These are phyloP conservation scores for Plasmodium inui DNA, from an alignment of 169 alveolate species.

Conservation along the genomic window DNA sequence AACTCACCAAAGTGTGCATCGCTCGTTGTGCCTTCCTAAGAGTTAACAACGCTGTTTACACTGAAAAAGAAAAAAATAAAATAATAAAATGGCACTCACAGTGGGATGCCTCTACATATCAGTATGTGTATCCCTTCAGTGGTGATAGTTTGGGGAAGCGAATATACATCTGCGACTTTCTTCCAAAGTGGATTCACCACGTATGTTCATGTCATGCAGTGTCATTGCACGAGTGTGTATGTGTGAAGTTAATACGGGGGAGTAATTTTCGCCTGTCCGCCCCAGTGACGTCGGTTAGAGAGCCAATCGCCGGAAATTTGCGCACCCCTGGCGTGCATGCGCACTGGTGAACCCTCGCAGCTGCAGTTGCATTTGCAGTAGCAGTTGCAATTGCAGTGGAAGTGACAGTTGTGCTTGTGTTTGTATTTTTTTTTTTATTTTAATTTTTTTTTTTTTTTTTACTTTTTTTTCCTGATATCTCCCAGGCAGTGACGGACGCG, in stretches of 20 bases:
- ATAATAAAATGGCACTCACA: neutral
- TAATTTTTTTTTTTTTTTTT: neutral
- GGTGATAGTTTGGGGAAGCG: neutral
- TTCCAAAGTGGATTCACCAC: neutral
- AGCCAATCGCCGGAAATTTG: neutral
- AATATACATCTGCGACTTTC: neutral
- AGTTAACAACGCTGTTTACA: neutral
- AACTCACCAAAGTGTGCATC: neutral
- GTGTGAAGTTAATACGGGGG: neutral
- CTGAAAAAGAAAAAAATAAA: neutral
- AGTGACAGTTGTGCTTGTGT: neutral
- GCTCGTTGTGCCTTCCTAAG: neutral
- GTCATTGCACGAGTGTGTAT: neutral
- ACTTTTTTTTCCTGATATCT: neutral
- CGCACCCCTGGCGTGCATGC: neutral
- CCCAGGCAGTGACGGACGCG: neutral
- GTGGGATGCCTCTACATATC: neutral
- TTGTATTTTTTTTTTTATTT: neutral
- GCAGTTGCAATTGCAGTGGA: neutral
- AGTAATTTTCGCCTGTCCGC: neutral
- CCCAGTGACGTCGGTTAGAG: neutral
- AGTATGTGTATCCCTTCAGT: neutral
- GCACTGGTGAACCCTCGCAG: neutral
- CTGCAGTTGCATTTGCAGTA: neutral
- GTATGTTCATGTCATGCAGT: neutral